Conservation (phyloP, 1,284 basidiomycete species). For the Clitocybe nebularis region DNA sequence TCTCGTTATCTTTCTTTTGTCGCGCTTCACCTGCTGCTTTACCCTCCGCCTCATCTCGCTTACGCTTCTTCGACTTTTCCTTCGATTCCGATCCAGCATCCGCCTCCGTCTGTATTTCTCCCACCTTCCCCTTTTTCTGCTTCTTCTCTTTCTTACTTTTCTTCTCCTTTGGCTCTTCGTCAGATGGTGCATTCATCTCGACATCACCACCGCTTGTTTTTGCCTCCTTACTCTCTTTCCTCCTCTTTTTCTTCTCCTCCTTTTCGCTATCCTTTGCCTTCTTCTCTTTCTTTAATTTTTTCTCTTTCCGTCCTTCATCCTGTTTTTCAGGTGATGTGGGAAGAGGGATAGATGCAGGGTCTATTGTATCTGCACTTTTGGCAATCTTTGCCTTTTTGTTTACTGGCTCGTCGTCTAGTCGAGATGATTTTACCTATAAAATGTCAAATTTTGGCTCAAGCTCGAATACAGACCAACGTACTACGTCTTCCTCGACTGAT, state of each 20-base stretch:
- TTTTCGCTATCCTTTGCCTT: constrained; percentile 18
- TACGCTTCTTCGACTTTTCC: constrained; percentile 17
- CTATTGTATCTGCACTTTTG: constrained; percentile 6
- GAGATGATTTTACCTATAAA: too few species aligned
- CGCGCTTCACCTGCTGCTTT: constrained; percentile 14
- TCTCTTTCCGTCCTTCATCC: constrained; percentile 7
- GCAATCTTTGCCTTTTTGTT: constrained; percentile 18
- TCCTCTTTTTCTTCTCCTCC: constrained; percentile 13
- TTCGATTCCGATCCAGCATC: constrained; percentile 1
- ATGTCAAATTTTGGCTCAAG: background rate
- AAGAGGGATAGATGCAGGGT: constrained; percentile 5
- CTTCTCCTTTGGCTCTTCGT: constrained; percentile 12
- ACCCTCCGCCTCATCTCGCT: constrained; percentile 10
- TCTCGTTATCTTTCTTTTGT: constrained; percentile 15
- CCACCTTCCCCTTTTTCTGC: constrained; percentile 19
- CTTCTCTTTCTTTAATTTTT: constrained; percentile 22
- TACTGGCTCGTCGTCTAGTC: constrained; percentile 3
- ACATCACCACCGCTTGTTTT: constrained; percentile 12
- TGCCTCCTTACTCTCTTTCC: constrained; percentile 14
- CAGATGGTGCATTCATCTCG: constrained; percentile 5
- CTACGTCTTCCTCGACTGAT: constrained; percentile 18
- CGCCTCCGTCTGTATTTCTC: background rate
- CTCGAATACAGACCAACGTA: constrained; percentile 8
- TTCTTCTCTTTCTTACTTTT: constrained; percentile 16
- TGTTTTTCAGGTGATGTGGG: constrained; percentile 4